Base-by-base conservation (phyloP, 371 early-diverging fungal genomes). In the Rhizopus stolonifer region DNA sequence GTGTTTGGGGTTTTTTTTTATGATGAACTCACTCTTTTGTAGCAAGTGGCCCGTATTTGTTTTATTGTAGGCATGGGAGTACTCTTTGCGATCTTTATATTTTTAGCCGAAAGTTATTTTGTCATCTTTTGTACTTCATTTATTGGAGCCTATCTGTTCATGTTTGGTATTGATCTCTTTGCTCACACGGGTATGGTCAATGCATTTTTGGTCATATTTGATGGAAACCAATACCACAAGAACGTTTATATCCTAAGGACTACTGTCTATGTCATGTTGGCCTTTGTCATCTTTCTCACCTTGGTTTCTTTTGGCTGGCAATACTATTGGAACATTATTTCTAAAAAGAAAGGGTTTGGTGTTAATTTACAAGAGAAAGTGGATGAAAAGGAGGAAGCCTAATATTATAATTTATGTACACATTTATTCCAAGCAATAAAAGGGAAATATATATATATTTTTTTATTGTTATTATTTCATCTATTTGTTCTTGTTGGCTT, bases 171-270 rank as follows among this genome's bases (percentile, higher is more conserved):
- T 3, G 82, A 81, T 44, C 61, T 81, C 22, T 81, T 81, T 42
- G 67, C 70, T 9, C 79, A 79, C 43, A 77, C 82, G 0, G 82
- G 79, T 0, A 66, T 81, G 40, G 62, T 77, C 50, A 74, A 81
- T 45, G 67, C 70, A 22, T 65, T 72, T 26, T 56, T 71, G 13
- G 22, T 63, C 14, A 67, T 81, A 40, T 70, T 81, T 54, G 72
- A 78, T 50, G 65, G 60, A 11, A 74, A 78, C 40, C 49, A 42
- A 3, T 50, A 70, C 34, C 76, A 79, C 33, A 45, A 54, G 11
- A 70, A 65, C 23, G 65, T 61, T 3, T 73, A 73, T 36, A 66
- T 72, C 42, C 57, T 73, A 32, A 64, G 57, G 25, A 60, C 52
- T 1, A 67, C 67, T 9, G 60, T 68, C 8, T 69, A 70, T 38